Percentiles rank a stretch among this genome's conserved stretches.
Evolutionary conservation across 2,329 filamentous ascomycete species (phyloP).

Genomic region (Trichoderma aggressivum): DNA sequence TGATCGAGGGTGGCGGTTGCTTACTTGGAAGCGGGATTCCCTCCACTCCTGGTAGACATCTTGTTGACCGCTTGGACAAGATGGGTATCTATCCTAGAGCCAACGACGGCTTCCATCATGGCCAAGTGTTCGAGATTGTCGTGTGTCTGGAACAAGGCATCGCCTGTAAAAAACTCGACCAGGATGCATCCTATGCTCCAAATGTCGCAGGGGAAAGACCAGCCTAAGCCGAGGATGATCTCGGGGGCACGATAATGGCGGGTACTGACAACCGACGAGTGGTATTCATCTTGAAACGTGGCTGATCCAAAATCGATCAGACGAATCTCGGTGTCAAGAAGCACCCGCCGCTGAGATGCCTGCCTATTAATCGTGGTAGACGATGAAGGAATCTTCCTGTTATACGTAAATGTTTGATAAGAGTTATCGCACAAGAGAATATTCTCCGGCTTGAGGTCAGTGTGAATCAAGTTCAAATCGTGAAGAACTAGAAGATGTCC

Average conservation of each 20-base stretch:
- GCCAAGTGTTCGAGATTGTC: slow-evolving; percentile 69
- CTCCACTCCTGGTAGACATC: slow-evolving; percentile 53
- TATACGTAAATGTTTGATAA: slow-evolving; percentile 70
- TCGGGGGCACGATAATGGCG: slow-evolving; percentile 68
- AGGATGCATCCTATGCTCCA: slow-evolving; percentile 73
- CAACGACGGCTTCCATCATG: slow-evolving; percentile 72
- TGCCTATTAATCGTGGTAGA: slow-evolving; percentile 58
- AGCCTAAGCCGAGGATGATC: slow-evolving; percentile 67
- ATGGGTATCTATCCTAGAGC: slow-evolving; percentile 54
- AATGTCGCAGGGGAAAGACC: slow-evolving; percentile 70
- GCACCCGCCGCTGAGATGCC: slow-evolving; percentile 60
- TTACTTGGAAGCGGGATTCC: slow-evolving; percentile 64
- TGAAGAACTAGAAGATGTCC: slow-evolving; percentile 66
- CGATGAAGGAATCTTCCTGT: slow-evolving; percentile 65
- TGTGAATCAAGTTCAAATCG: slow-evolving; percentile 95
- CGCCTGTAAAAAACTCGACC: slow-evolving; percentile 69
- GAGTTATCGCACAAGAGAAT: slow-evolving; percentile 63
- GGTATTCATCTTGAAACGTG: slow-evolving; percentile 70
- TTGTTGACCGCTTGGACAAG: slow-evolving; percentile 51
- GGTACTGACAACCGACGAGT: slow-evolving; percentile 68
- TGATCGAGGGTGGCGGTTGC: slow-evolving; percentile 22
- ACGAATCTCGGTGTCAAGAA: slow-evolving; percentile 66
- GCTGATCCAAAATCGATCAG: slow-evolving; percentile 70
- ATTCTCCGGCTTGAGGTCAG: slow-evolving; percentile 69
- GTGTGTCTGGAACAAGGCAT: slow-evolving; percentile 69